A percentile compares a stretch with the other conserved stretches of the same genome.
These are phyloP conservation scores for Fusarium liriodendri DNA, from an alignment of 2,329 filamentous ascomycete species.

Conservation along the genomic window DNA sequence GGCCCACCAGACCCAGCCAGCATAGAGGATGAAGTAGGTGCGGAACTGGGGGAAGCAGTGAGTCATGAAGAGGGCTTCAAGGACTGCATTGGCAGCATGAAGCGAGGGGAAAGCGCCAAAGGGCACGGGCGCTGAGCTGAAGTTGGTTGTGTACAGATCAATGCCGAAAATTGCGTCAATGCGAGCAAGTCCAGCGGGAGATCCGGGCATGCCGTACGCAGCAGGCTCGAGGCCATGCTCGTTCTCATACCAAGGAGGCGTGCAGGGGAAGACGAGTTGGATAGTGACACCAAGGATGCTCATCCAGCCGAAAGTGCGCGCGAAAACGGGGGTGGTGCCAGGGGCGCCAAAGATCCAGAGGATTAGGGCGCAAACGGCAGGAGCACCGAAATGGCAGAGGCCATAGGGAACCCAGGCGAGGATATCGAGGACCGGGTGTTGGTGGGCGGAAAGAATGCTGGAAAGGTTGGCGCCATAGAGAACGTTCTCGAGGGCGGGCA, in stretches of 20 bases:
- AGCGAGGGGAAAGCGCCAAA: constrained; percentile 96
- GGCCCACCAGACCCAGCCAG: constrained; percentile 96
- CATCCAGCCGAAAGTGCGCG: constrained; percentile 91
- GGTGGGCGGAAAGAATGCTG: constrained; percentile 93
- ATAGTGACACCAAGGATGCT: constrained; percentile 88
- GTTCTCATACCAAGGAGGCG: constrained; percentile 97
- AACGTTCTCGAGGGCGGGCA: constrained; percentile 95
- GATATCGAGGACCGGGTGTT: constrained; percentile 84
- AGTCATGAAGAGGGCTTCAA: constrained; percentile 93
- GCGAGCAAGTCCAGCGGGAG: constrained; percentile 87
- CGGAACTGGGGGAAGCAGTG: constrained; percentile 89
- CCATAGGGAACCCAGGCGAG: constrained; percentile 96
- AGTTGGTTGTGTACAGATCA: constrained; percentile 92
- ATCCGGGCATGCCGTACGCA: constrained; percentile 90
- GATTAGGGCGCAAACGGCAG: constrained; percentile 79
- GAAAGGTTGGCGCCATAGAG: constrained; percentile 95
- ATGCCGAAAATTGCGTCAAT: constrained; percentile 92
- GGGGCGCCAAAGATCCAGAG: constrained; percentile 93
- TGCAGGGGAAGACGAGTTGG: constrained; percentile 92
- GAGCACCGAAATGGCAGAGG: constrained; percentile 88
- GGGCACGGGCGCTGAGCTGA: constrained; percentile 89
- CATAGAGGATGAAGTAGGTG: constrained; percentile 84
- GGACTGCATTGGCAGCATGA: constrained; percentile 88
- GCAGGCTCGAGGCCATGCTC: constrained; percentile 90
- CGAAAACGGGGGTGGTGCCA: constrained; percentile 85